Percentiles rank a stretch among this genome's conserved stretches.
phyloP scores from a whole-genome alignment of 2,329 filamentous ascomycete genomes.

The Aplosporella prunicola region DNA sequence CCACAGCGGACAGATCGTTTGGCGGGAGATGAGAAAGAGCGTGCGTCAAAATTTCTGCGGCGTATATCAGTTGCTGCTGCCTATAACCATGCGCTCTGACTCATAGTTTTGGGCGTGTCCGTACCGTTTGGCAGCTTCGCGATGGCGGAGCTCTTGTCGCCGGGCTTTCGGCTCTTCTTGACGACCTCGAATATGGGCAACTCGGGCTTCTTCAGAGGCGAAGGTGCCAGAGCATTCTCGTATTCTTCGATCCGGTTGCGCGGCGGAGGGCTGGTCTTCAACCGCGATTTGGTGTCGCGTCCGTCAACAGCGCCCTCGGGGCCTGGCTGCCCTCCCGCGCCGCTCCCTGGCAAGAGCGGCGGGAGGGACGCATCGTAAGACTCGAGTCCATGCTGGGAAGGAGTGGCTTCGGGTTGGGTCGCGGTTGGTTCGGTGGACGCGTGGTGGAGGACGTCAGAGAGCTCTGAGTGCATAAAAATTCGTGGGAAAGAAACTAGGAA shows the following conservation, averaged over 20 bases:
- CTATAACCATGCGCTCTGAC: neutral
- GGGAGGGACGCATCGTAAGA: constrained; percentile 36
- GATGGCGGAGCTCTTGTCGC: constrained; percentile 40
- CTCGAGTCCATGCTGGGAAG: constrained; percentile 52
- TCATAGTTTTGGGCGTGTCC: constrained; percentile 15
- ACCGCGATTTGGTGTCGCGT: constrained; percentile 17
- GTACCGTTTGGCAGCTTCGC: constrained; percentile 72
- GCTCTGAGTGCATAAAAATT: constrained; percentile 59
- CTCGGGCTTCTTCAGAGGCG: constrained; percentile 29
- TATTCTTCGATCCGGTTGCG: constrained; percentile 46
- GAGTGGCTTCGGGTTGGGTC: constrained; percentile 23
- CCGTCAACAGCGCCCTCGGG: constrained; percentile 15
- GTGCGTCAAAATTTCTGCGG: constrained; percentile 79
- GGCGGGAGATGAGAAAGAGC: constrained; percentile 84
- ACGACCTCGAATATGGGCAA: constrained; percentile 45
- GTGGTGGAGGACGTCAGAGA: constrained; percentile 41
- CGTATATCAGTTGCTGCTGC: constrained; percentile 18
- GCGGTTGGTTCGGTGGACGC: constrained; percentile 31
- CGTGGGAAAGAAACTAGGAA: constrained; percentile 10
- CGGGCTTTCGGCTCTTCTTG: constrained; percentile 36
- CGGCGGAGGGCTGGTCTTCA: constrained; percentile 33
- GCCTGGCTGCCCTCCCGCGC: constrained; percentile 12
- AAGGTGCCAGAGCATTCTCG: constrained; percentile 38
- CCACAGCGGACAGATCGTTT: constrained; percentile 69
- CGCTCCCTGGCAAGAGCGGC: constrained; percentile 25